These are phyloP conservation scores for Camellia oleifera DNA, from an alignment of 179 eudicot genomes.

Conservation along the genomic window DNA sequence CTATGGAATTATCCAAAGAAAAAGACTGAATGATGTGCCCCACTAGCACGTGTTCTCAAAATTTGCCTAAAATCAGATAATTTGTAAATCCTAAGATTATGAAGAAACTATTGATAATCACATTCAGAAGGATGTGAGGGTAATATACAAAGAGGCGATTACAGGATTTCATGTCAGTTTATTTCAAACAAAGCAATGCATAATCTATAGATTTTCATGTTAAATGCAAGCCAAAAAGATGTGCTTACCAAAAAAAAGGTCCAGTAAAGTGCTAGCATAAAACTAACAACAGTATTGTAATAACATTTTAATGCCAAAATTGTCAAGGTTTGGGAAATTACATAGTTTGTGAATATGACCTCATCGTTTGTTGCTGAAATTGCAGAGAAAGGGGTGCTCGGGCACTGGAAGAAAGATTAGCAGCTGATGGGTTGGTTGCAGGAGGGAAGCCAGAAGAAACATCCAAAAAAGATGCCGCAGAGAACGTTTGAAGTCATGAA, in stretches of 20 bases:
- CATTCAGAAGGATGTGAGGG: too few species aligned
- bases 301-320: background rate
- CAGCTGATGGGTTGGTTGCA: slow-evolving; percentile 64
- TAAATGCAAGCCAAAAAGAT: too few species aligned
- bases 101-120: too few species aligned
- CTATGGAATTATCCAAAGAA: background rate
- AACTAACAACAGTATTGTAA: background rate
- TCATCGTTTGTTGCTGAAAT: slow-evolving; percentile 12
- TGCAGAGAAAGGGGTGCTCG: slow-evolving; percentile 97
- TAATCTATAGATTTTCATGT: too few species aligned
- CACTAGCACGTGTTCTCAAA: too few species aligned
- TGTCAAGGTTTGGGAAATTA: background rate
- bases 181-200: background rate
- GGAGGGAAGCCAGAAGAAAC: slow-evolving; percentile 52
- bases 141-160: background rate
- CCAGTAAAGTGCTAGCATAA: background rate
- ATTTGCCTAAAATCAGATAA: too few species aligned
- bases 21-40: too few species aligned
- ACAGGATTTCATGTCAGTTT: background rate
- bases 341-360: background rate
- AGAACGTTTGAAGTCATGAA: slow-evolving; percentile 41
- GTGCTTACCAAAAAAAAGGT: background rate
- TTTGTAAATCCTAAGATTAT: too few species aligned
- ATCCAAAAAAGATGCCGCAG: slow-evolving; percentile 47
- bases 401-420: slow-evolving; percentile 95